Percentiles rank a stretch among this genome's conserved stretches.
Conservation (phyloP, 1,284 basidiomycete species). For the Sphagnurus paluster region DNA sequence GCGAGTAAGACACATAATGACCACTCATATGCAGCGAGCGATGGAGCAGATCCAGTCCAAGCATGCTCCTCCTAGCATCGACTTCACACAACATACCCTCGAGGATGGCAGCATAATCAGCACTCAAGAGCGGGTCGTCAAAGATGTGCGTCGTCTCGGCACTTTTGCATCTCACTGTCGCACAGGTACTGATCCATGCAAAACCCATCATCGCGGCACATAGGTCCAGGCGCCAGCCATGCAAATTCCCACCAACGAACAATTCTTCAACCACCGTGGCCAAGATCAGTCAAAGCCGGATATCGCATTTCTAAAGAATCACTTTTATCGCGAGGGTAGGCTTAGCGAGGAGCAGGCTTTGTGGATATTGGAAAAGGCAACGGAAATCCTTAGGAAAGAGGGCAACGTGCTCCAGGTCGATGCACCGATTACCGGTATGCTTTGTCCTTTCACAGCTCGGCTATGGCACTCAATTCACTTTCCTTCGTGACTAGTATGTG, state of each 20-base stretch:
- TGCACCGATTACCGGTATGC: conserved; percentile 88
- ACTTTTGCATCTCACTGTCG: conserved; percentile 3
- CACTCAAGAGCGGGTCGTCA: conserved; percentile 84
- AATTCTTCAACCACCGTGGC: conserved; percentile 79
- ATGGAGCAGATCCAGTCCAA: conserved; percentile 74
- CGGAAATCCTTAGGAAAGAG: conserved; percentile 76
- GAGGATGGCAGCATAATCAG: conserved; percentile 87
- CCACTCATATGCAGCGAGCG: conserved; percentile 64
- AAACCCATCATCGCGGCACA: conserved; percentile 9
- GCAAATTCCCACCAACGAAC: conserved; percentile 86
- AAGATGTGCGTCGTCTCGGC: conserved; percentile 63
- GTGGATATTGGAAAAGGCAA: conserved; percentile 82
- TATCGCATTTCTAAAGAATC: conserved; percentile 97
- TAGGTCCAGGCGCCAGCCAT: conserved; percentile 96
- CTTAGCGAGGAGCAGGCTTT: conserved; percentile 89
- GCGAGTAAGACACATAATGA: conserved; percentile 20
- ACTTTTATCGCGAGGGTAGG: conserved; percentile 96
- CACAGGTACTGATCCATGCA: conserved; percentile 2
- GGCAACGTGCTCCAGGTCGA: conserved; percentile 88
- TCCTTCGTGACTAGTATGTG: conserved; percentile 63
- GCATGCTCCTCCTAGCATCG: conserved; percentile 62
- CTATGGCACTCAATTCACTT: background rate
- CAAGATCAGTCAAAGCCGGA: conserved; percentile 89
- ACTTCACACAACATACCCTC: conserved; percentile 87
- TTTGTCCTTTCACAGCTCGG: background rate